A percentile compares a stretch with the other conserved stretches of the same genome.
Evolutionary conservation across 2,329 filamentous ascomycete species (phyloP).

Genomic region (Fusarium pilosicola): DNA sequence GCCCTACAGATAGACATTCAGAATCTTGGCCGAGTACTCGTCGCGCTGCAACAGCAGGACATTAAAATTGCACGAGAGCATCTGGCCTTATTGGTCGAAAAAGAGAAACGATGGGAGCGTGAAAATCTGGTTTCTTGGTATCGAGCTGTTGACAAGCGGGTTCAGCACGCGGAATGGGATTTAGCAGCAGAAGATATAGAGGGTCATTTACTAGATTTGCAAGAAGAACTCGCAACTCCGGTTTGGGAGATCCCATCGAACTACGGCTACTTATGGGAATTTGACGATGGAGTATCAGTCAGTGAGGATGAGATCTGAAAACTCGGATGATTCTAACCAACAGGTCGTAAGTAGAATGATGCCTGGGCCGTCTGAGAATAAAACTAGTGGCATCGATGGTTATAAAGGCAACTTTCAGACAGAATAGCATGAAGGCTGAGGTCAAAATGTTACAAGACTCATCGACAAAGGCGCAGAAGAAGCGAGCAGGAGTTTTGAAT

Average conservation of each 20-base stretch:
- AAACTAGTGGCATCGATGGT: accelerated
- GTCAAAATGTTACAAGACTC: background rate
- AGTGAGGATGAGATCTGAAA: background rate
- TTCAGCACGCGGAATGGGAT: background rate
- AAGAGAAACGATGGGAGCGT: conserved; percentile 1
- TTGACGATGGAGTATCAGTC: background rate
- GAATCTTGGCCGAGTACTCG: background rate
- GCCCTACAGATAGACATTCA: conserved; percentile 11
- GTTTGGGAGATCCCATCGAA: background rate
- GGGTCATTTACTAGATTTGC: conserved; percentile 10
- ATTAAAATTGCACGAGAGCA: background rate
- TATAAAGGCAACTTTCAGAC: too few relatives aligned
- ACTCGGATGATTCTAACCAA: background rate
- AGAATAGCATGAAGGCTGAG: accelerated
- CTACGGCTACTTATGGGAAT: background rate
- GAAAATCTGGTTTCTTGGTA: conserved; percentile 3
- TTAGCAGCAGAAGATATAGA: conserved; percentile 6
- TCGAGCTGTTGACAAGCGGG: conserved; percentile 15
- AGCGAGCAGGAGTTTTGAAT: background rate
- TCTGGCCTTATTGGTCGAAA: background rate
- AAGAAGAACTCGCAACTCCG: background rate
- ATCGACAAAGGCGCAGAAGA: background rate
- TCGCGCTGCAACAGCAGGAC: background rate
- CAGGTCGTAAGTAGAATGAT: background rate
- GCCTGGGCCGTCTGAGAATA: too few relatives aligned